phyloP scores from a whole-genome alignment of 164 flowering plant species.

The Annona cherimola region DNA sequence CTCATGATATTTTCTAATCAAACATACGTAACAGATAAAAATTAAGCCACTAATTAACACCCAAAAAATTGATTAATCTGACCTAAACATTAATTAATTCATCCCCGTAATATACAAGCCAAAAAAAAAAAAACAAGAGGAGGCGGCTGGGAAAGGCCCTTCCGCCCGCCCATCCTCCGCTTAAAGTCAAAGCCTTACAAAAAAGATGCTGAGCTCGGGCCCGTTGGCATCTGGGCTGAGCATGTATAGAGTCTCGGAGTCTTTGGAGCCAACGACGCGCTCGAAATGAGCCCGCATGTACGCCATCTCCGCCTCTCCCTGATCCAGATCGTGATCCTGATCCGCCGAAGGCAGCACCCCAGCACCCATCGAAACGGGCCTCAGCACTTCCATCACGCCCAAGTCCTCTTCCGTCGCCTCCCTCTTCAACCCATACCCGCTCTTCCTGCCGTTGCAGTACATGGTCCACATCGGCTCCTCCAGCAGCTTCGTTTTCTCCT shows the following conservation, averaged over 20 bases:
- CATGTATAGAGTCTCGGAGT: constrained; percentile 83
- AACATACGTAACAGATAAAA: too few species aligned
- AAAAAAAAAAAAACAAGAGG: too few species aligned
- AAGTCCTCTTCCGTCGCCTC: constrained; percentile 61
- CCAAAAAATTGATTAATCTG: too few species aligned
- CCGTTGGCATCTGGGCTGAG: constrained; percentile 66
- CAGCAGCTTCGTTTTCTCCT: constrained; percentile 42
- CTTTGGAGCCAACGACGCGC: constrained; percentile 66
- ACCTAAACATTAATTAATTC: too few species aligned
- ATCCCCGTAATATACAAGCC: too few species aligned
- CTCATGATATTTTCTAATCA: too few species aligned
- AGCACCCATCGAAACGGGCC: constrained; percentile 72
- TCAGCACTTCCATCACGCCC: constrained; percentile 52
- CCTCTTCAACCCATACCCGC: constrained; percentile 56
- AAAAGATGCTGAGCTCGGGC: constrained; percentile 77
- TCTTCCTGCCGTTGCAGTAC: constrained; percentile 68
- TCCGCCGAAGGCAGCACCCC: constrained; percentile 56
- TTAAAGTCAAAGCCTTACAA: constrained; percentile 45
- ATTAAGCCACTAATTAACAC: too few species aligned
- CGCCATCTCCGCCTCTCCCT: constrained; percentile 58
- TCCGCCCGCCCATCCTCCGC: background rate
- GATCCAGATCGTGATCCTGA: too few species aligned
- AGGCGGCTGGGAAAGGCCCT: too few species aligned
- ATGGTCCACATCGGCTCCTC: constrained; percentile 79
- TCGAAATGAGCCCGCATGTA: constrained; percentile 78